These are phyloP conservation scores for Phytophthora sojae DNA, from an alignment of 352 stramenopile genomes.

Conservation along the genomic window DNA sequence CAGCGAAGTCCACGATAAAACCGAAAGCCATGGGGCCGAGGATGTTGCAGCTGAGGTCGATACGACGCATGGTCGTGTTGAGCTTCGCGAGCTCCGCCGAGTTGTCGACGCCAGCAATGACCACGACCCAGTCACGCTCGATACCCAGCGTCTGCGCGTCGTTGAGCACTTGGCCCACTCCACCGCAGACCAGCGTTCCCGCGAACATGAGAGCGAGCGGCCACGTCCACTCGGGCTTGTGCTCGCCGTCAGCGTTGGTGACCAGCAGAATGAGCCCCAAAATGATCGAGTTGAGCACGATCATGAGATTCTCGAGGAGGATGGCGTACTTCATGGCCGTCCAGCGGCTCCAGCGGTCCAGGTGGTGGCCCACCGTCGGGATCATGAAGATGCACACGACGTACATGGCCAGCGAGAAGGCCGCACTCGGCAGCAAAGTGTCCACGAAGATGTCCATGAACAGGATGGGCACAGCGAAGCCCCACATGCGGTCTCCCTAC, in stretches of 20 bases:
- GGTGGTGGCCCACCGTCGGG: constrained; percentile 64
- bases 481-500: constrained; percentile 85
- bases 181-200: constrained; percentile 66
- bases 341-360: constrained; percentile 79
- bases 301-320: constrained; percentile 80
- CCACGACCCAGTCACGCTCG: constrained; percentile 91
- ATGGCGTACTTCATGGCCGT: constrained; percentile 75
- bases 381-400: constrained; percentile 76
- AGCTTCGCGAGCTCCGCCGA: constrained; percentile 58
- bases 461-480: constrained; percentile 80
- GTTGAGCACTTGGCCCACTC: constrained; percentile 77
- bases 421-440: constrained; percentile 77
- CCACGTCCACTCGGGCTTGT: constrained; percentile 67
- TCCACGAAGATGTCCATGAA: constrained; percentile 91
- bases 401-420: constrained; percentile 81
- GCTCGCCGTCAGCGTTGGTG: constrained; percentile 64
- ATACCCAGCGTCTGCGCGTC: constrained; percentile 81
- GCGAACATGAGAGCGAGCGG: constrained; percentile 56
- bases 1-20: constrained; percentile 85
- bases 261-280: constrained; percentile 68
- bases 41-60: constrained; percentile 86
- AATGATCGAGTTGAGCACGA: constrained; percentile 70
- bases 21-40: constrained; percentile 77
- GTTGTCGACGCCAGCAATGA: constrained; percentile 63
- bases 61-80: constrained; percentile 84